Conservation (phyloP, 176 grass and related monocot genomes). For the Tillandsia fasciculata region DNA sequence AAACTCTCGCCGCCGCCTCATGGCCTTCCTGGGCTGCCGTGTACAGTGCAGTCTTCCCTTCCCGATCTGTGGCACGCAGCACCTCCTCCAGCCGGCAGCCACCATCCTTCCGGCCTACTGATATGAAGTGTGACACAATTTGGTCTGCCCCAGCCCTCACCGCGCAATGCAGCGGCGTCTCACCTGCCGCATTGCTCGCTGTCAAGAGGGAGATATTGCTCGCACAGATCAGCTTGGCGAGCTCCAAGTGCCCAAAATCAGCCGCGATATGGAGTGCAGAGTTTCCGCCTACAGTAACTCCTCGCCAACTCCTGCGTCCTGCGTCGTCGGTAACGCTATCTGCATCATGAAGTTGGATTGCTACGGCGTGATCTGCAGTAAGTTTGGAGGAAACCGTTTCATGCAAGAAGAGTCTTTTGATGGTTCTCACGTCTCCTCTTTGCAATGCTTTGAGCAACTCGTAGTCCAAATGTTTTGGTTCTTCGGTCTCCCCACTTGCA, state of each 20-base stretch:
- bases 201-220: background rate
- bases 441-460: no score
- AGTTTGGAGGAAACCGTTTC: no score
- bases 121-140: constrained; percentile 5
- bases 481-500: no score
- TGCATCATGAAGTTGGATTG: no score
- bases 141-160: background rate
- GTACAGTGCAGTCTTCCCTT: constrained; percentile 12
- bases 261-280: constrained; percentile 15
- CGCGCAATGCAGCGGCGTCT: constrained; percentile 31
- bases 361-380: no score
- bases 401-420: no score
- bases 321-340: no score
- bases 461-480: no score
- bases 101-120: background rate
- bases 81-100: background rate
- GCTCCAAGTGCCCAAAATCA: background rate
- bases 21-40: constrained; percentile 7
- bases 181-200: background rate
- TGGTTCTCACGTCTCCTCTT: no score
- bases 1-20: background rate
- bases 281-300: background rate
- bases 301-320: background rate
- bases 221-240: background rate
- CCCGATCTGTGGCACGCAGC: background rate